Conservation (phyloP, 768 basidiomycete species). For the Tulasnella calospora region DNA sequence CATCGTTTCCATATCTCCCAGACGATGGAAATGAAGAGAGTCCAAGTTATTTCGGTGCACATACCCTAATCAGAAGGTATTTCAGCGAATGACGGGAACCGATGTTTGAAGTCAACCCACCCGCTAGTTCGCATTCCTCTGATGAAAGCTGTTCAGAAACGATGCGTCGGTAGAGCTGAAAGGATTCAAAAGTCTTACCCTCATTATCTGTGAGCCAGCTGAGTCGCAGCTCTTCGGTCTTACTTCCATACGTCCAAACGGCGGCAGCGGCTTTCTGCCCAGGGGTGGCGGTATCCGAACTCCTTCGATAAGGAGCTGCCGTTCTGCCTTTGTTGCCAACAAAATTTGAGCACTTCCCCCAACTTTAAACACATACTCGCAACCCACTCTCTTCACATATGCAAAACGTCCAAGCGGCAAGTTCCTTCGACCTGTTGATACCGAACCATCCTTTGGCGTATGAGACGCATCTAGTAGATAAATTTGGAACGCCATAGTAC, state of each 20-base stretch:
- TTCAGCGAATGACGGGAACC: background rate
- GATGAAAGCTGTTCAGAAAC: background rate
- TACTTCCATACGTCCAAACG: background rate
- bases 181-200: background rate
- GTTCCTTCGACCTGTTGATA: background rate
- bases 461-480: background rate
- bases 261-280: background rate
- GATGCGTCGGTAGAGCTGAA: background rate
- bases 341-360: background rate
- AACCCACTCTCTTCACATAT: background rate
- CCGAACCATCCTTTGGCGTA: background rate
- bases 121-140: background rate
- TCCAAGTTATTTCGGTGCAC: background rate
- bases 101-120: background rate
- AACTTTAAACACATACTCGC: background rate
- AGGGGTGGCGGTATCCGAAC: background rate
- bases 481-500: background rate
- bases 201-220: background rate
- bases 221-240: background rate
- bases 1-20: background rate
- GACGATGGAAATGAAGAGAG: background rate
- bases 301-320: background rate
- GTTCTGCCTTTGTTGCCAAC: background rate
- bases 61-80: background rate
- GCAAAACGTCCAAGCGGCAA: background rate